phyloP scores from a whole-genome alignment of 495 filamentous ascomycete species.

The Neurospora sp. region DNA sequence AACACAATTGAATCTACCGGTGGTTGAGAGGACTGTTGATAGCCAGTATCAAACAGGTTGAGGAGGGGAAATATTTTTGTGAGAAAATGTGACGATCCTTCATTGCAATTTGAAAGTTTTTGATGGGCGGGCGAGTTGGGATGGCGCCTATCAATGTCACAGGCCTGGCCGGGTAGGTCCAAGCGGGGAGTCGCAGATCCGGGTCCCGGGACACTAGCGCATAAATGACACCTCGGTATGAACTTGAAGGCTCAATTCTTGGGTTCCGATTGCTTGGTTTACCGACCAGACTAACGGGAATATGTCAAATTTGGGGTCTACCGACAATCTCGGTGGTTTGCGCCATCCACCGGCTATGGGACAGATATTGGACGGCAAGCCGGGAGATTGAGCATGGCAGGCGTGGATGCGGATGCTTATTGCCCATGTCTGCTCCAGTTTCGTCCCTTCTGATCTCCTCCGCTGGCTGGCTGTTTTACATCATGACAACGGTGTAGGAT shows the following conservation, averaged over 20 bases:
- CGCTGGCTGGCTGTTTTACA: background rate
- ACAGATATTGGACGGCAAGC: background rate
- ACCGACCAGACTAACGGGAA: background rate
- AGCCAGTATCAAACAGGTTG: background rate
- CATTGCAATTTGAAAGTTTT: background rate
- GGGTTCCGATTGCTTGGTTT: background rate
- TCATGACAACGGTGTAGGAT: background rate
- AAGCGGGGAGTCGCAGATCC: background rate
- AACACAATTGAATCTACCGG: background rate
- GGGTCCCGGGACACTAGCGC: background rate
- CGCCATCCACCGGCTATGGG: background rate
- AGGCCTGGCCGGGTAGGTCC: background rate
- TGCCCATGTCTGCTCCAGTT: background rate
- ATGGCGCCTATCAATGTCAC: background rate
- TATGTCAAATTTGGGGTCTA: background rate
- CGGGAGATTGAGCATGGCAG: background rate
- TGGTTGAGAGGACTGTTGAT: background rate
- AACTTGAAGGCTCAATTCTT: background rate
- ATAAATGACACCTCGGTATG: background rate
- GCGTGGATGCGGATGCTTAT: background rate
- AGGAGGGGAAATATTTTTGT: background rate
- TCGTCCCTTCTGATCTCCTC: background rate
- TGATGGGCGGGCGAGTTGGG: background rate
- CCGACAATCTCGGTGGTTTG: background rate
- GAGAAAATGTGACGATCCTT: background rate